Evolutionary conservation across 1,139 yeast genomes (phyloP).

Genomic region (Tardiomyces digboiensis): DNA sequence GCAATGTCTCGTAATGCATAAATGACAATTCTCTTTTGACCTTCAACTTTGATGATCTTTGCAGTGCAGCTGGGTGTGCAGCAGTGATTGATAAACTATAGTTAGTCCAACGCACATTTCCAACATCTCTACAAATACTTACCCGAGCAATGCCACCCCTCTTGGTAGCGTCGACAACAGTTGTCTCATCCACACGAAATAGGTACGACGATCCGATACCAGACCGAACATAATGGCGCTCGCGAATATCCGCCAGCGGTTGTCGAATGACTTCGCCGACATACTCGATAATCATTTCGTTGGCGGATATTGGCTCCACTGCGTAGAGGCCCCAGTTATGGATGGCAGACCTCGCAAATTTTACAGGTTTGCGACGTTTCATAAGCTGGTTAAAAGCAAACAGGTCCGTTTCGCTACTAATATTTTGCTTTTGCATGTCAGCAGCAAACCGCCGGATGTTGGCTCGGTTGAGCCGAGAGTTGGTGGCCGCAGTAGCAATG

Average conservation of each 20-base stretch:
- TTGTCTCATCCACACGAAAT: constrained; percentile 86
- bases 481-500: constrained; percentile 29
- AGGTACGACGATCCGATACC: constrained; percentile 95
- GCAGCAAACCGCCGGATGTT: constrained; percentile 87
- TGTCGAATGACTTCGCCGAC: constrained; percentile 97
- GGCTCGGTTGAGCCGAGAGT: constrained; percentile 83
- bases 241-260: constrained; percentile 91
- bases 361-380: constrained; percentile 33
- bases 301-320: constrained; percentile 84
- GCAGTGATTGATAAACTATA: constrained; percentile 92
- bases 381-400: constrained; percentile 44
- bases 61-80: constrained; percentile 98
- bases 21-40: constrained; percentile 87
- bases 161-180: constrained; percentile 95
- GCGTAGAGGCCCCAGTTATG: constrained; percentile 99
- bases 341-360: constrained; percentile 92
- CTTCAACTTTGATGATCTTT: constrained; percentile 90
- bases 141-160: constrained; percentile 92
- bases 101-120: too few species aligned
- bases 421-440: constrained; percentile 70
- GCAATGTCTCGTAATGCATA: constrained; percentile 86
- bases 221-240: constrained; percentile 71
- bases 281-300: constrained; percentile 96
- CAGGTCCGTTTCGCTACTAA: constrained; percentile 77
- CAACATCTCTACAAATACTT: too few species aligned